phyloP scores from a whole-genome alignment of 192 early-diverging fungal genomes.

The Chytriomyces sp. region DNA sequence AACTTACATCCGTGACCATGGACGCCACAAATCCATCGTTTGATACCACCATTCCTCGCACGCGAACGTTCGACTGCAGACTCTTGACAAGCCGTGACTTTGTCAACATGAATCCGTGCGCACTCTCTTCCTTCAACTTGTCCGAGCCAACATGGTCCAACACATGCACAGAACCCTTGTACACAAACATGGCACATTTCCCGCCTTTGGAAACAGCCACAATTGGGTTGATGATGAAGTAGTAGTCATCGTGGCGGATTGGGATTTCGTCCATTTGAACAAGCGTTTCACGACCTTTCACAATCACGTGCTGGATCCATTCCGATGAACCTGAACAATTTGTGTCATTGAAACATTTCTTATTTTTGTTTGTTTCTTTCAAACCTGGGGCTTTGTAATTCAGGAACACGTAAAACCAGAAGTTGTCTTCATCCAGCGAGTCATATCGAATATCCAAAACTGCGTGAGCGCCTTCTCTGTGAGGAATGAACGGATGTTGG shows the following conservation, averaged over 20 bases:
- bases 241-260: conserved; percentile 14
- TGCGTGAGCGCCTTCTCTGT: conserved; percentile 8
- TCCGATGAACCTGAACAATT: too few relatives aligned
- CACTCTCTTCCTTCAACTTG: background rate
- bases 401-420: conserved; percentile 10
- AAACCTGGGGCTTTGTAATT: background rate
- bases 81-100: conserved; percentile 16
- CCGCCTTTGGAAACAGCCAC: background rate
- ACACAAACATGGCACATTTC: conserved; percentile 16
- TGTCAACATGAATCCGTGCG: conserved; percentile 22
- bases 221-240: conserved; percentile 15
- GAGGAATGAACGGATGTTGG: background rate
- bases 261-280: conserved; percentile 3
- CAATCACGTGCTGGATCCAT: too few relatives aligned
- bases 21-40: conserved; percentile 6
- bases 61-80: conserved; percentile 9
- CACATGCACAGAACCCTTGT: conserved; percentile 18
- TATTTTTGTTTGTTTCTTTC: too few relatives aligned
- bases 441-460: conserved; percentile 23
- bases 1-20: conserved; percentile 16
- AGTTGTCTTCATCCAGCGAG: background rate
- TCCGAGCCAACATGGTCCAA: conserved; percentile 6
- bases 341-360: too few relatives aligned
- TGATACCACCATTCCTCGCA: conserved; percentile 2
- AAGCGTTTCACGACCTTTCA: background rate